These are phyloP conservation scores for Starmerella apis DNA, from an alignment of 805 yeast species.

Conservation along the genomic window DNA sequence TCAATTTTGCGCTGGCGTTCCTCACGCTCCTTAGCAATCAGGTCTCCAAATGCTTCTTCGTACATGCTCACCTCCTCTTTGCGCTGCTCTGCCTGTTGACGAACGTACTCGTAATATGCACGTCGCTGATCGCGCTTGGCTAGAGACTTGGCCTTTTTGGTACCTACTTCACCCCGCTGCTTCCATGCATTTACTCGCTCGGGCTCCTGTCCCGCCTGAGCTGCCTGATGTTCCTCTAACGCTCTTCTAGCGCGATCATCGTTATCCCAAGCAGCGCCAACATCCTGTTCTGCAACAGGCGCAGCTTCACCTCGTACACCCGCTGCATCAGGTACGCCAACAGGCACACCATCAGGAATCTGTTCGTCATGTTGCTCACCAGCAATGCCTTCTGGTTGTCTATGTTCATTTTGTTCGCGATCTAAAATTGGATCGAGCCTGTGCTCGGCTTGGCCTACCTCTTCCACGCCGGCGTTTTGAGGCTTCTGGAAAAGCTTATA, in stretches of 20 bases:
- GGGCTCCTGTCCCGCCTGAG: conserved; percentile 17
- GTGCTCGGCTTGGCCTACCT: conserved; percentile 12
- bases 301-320: neutral
- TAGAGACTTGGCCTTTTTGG: conserved; percentile 31
- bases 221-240: conserved; percentile 21
- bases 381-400: neutral
- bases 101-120: conserved; percentile 30
- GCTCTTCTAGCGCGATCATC: conserved; percentile 22
- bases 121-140: conserved; percentile 30
- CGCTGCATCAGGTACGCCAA: neutral
- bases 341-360: neutral
- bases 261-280: conserved; percentile 17
- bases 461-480: conserved; percentile 2
- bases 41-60: conserved; percentile 29
- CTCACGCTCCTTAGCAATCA: conserved; percentile 28
- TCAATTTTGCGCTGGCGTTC: conserved; percentile 23
- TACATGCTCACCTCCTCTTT: conserved; percentile 22
- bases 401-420: neutral
- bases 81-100: conserved; percentile 28
- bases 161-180: conserved; percentile 27
- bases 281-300: conserved; percentile 3
- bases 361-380: neutral
- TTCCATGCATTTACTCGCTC: conserved; percentile 24
- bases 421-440: neutral
- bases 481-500: neutral